Conservation (phyloP, 352 stramenopile genomes). For the Blastocystis sp. region DNA sequence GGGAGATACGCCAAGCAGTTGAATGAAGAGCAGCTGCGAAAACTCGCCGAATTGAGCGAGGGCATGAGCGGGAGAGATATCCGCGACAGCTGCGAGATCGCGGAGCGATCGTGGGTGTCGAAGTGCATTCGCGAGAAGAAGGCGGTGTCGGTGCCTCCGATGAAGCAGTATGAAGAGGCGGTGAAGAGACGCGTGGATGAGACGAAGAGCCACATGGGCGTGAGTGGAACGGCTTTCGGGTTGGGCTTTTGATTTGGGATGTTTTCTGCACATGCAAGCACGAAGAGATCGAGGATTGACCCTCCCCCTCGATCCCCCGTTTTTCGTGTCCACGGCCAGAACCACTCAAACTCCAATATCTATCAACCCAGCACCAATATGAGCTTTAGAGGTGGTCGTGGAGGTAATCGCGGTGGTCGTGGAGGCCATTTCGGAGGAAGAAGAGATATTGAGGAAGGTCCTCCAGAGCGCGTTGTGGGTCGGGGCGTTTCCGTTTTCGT, state of each 20-base stretch:
- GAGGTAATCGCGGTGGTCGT: slow-evolving; percentile 68
- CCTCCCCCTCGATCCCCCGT: neutral
- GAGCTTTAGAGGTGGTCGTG: slow-evolving; percentile 71
- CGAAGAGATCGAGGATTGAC: neutral
- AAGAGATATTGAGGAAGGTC: slow-evolving; percentile 71
- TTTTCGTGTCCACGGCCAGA: neutral
- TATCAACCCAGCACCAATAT: slow-evolving; percentile 36
- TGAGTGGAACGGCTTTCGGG: slow-evolving; percentile 6
- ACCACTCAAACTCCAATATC: neutral
- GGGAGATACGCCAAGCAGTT: slow-evolving; percentile 85
- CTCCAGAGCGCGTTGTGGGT: slow-evolving; percentile 71
- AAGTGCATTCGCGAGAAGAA: slow-evolving; percentile 83
- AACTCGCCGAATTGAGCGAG: slow-evolving; percentile 79
- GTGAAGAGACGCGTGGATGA: slow-evolving; percentile 77
- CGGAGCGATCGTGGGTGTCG: slow-evolving; percentile 85
- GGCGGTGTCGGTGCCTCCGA: slow-evolving; percentile 77
- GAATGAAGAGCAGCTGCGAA: slow-evolving; percentile 76
- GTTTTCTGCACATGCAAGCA: slow-evolving; percentile 16
- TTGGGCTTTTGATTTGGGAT: slow-evolving; percentile 31
- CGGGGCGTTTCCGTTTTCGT: slow-evolving; percentile 3
- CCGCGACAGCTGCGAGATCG: slow-evolving; percentile 89
- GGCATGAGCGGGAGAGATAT: slow-evolving; percentile 88
- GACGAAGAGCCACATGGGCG: neutral
- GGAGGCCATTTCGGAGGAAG: slow-evolving; percentile 60
- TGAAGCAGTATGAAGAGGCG: slow-evolving; percentile 79